A percentile compares a stretch with the other conserved stretches of the same genome.
These are phyloP conservation scores for Digitaria exilis DNA, from an alignment of 202 grass and related monocot species.

Conservation along the genomic window DNA sequence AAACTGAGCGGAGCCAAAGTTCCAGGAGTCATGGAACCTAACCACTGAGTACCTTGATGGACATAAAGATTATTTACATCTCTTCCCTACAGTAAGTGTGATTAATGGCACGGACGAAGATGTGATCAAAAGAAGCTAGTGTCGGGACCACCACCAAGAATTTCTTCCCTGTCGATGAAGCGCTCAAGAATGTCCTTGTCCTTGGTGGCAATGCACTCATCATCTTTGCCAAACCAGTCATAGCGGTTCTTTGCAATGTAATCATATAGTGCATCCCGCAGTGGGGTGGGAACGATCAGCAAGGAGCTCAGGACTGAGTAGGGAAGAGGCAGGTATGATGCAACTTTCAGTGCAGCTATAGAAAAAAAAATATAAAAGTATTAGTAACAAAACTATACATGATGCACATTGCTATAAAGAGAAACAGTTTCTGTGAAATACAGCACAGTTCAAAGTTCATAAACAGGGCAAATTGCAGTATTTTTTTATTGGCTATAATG, in stretches of 20 bases:
- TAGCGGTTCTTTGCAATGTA: conserved; percentile 80
- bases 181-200: conserved; percentile 85
- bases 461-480: too few relatives aligned
- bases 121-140: conserved; percentile 53
- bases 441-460: background rate
- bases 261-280: conserved; percentile 79
- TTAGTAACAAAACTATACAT: background rate
- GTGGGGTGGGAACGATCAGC: conserved; percentile 58
- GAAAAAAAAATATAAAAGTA: conserved; percentile 4
- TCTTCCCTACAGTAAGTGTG: conserved; percentile 27
- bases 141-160: conserved; percentile 50
- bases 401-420: background rate
- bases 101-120: conserved; percentile 7
- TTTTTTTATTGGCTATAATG: too few relatives aligned
- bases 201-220: conserved; percentile 69
- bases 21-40: conserved; percentile 16
- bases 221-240: conserved; percentile 87
- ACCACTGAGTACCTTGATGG: conserved; percentile 7
- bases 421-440: background rate
- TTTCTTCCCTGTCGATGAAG: conserved; percentile 89
- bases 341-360: conserved; percentile 82
- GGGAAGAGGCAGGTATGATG: conserved; percentile 88
- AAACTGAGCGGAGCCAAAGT: background rate
- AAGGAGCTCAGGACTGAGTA: conserved; percentile 72
- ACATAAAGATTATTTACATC: conserved; percentile 33